Conservation (phyloP, 371 early-diverging fungal species). For the Syncephalastrum contaminatum region DNA sequence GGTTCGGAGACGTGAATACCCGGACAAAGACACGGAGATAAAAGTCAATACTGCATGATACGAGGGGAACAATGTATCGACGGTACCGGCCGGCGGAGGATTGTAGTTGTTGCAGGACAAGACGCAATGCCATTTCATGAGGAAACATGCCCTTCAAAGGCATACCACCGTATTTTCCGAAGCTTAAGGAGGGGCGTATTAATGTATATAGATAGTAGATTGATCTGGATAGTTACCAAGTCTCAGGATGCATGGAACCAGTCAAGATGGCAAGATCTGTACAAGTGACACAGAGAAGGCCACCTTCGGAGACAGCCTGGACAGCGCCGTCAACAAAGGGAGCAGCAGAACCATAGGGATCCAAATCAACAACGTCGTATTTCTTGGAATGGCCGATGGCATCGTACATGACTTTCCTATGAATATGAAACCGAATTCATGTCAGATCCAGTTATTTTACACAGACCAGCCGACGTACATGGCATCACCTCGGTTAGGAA, state of each 20-base stretch:
- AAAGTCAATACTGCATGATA: constrained; percentile 98
- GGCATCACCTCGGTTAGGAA: constrained; percentile 86
- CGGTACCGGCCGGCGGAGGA: constrained; percentile 88
- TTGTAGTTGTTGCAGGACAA: constrained; percentile 86
- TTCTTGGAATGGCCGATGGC: constrained; percentile 56
- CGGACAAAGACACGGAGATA: constrained; percentile 98
- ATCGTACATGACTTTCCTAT: constrained; percentile 80
- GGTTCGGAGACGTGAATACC: constrained; percentile 78
- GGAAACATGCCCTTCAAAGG: constrained; percentile 81
- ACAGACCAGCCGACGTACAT: constrained; percentile 33
- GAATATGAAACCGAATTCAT: not conserved
- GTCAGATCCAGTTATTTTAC: not conserved
- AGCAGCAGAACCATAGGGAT: constrained; percentile 99
- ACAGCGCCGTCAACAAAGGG: constrained; percentile 98
- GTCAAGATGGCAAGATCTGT: constrained; percentile 99
- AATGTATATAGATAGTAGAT: not conserved
- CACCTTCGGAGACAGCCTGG: constrained; percentile 91
- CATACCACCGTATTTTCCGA: constrained; percentile 95
- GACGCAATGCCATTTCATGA: constrained; percentile 89
- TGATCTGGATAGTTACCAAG: constrained; percentile 57
- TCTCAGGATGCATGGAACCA: constrained; percentile 88
- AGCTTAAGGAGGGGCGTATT: constrained; percentile 43
- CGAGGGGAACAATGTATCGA: constrained; percentile 87
- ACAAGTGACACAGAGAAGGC: constrained; percentile 97
- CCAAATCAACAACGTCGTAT: constrained; percentile 91